phyloP scores from a whole-genome alignment of 768 basidiomycete genomes.

The Pholiota conissans region DNA sequence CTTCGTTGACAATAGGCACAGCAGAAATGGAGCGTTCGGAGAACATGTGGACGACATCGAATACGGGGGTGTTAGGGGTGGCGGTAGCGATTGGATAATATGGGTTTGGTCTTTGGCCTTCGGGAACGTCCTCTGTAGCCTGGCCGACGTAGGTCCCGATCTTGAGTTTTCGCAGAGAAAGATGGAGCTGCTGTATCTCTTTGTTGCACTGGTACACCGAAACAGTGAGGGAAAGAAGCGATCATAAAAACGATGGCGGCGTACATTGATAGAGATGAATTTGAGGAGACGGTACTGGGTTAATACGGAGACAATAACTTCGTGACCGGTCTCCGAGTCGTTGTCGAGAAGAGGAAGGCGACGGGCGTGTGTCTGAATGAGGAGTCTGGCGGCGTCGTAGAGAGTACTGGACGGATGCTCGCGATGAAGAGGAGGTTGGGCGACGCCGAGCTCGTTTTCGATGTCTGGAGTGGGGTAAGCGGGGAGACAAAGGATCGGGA shows the following conservation, averaged over 20 bases:
- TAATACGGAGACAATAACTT: conserved; percentile 92
- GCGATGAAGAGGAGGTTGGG: conserved; percentile 83
- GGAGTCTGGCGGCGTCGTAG: conserved; percentile 84
- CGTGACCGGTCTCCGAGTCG: conserved; percentile 92
- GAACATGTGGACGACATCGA: conserved; percentile 99
- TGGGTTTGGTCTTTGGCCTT: conserved; percentile 53
- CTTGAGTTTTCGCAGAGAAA: conserved; percentile 79
- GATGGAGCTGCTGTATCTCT: conserved; percentile 80
- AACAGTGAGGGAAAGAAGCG: conserved; percentile 10
- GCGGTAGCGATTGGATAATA: conserved; percentile 93
- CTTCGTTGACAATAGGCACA: conserved; percentile 92
- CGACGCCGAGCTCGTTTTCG: conserved; percentile 89
- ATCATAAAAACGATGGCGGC: conserved; percentile 22
- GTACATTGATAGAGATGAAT: conserved; percentile 95
- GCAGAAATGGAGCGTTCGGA: conserved; percentile 94
- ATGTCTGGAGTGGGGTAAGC: conserved; percentile 60
- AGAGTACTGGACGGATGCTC: conserved; percentile 89
- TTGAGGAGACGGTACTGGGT: conserved; percentile 98
- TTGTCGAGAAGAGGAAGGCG: conserved; percentile 91
- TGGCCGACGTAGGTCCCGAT: conserved; percentile 91
- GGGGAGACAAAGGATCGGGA: conserved; percentile 1
- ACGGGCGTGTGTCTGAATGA: conserved; percentile 95
- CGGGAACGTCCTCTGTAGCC: conserved; percentile 43
- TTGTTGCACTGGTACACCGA: conserved; percentile 65
- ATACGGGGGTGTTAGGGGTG: conserved; percentile 87